Evolutionary conservation across 2,329 filamentous ascomycete genomes (phyloP), one percentile per base, ranked within the genome.

Genomic region (Penicillium sp.): DNA sequence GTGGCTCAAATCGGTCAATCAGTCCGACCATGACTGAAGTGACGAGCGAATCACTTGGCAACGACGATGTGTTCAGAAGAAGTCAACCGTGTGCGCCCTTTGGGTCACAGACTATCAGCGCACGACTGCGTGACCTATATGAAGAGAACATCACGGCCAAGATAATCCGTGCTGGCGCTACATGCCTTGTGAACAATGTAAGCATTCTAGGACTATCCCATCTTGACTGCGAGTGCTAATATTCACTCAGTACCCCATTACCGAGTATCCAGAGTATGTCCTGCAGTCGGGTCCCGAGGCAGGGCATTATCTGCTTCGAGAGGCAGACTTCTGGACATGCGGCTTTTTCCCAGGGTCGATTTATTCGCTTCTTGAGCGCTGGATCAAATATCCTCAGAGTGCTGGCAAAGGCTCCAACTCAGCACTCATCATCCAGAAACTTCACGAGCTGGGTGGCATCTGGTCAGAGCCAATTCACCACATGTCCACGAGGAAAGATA

Each of bases 401-500:
- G 47, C 7, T 4, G 33, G 47, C 33, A 37, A 50, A 10, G 35
- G 47, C 13, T 9, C 35, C 18, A 24, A 24, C 13, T 36, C n/a
- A 19, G 11, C 9, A 40, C 50, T 40, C n/a, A 19, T 52, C 22
- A 41, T 41, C 16, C 13, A 51, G 47, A 22, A 61, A 7, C 56
- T 68, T 1, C 51, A 33, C 11, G 33, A 50, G 1, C 56, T 66
- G 0, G 64, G 58, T 24, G 53, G 46, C 1, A 49, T 19, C n/a
- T 67, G 65, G 65, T 58, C 62, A 4, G 52, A 41, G 13, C 64
- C 64, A 1, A 41, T 67, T 10, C 59, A 64, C n/a, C 27, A 39
- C 6, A 65, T 65, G 60, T 41, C 51, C 16, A 33, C 46, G 4
- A 77, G 81, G 27, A 84, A 75, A 7, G 80, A 84, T 58, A 84